Percentiles rank a stretch among this genome's conserved stretches.
Evolutionary conservation across 768 basidiomycete species (phyloP).

Genomic region (Chalciporus pseudorubinellus): DNA sequence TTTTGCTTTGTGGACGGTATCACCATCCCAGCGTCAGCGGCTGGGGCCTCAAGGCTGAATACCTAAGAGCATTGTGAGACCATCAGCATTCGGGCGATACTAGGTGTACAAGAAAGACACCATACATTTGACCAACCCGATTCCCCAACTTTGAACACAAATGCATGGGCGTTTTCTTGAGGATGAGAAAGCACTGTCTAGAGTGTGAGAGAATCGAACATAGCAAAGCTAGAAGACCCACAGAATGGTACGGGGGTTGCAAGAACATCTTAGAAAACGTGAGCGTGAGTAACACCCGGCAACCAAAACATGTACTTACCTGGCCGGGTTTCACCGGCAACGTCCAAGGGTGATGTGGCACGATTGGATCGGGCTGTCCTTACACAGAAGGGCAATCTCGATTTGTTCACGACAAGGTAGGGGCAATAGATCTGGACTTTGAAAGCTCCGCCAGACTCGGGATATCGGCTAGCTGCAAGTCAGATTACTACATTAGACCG

Average conservation of each 20-base stretch:
- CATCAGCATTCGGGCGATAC: constrained; percentile 4
- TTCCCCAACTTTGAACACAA: constrained; percentile 74
- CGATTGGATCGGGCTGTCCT: constrained; percentile 62
- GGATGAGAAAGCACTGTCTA: constrained; percentile 81
- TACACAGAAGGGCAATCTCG: constrained; percentile 76
- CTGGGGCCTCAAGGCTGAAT: constrained; percentile 88
- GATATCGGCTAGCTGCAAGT: constrained; percentile 54
- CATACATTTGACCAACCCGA: constrained; percentile 87
- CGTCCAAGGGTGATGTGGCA: constrained; percentile 64
- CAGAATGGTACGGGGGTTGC: constrained; percentile 71
- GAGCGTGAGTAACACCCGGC: constrained; percentile 18
- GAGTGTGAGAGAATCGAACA: constrained; percentile 5
- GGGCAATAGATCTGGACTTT: constrained; percentile 93
- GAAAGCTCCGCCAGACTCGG: constrained; percentile 92
- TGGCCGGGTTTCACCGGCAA: constrained; percentile 74
- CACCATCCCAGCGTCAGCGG: constrained; percentile 82
- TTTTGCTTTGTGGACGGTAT: constrained; percentile 62
- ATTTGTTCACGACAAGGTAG: constrained; percentile 91
- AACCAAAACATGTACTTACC: constrained; percentile 39
- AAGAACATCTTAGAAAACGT: constrained; percentile 39
- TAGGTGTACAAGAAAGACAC: constrained; percentile 5
- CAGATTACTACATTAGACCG: background rate
- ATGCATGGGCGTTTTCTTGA: constrained; percentile 77
- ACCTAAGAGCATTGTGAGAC: constrained; percentile 41
- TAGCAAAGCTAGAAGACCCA: constrained; percentile 41